phyloP scores from a whole-genome alignment of 805 yeast species.

The Schwanniomyces vanrijiae region DNA sequence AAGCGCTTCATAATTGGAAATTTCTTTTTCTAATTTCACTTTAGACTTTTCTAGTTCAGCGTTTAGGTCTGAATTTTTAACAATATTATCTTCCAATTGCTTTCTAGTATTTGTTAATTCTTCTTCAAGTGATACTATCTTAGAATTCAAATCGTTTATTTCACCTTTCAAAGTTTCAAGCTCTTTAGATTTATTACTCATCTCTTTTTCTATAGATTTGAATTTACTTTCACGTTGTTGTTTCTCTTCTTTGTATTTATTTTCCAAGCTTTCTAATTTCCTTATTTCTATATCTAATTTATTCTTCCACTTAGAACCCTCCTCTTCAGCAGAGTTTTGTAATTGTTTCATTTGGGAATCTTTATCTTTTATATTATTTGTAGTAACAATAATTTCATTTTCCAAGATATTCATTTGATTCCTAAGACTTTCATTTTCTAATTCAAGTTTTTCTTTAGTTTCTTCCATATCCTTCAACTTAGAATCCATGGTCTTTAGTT shows the following conservation, averaged over 20 bases:
- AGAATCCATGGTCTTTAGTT: slow-evolving; percentile 50
- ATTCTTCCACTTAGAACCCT: slow-evolving; percentile 26
- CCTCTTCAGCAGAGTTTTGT: slow-evolving; percentile 21
- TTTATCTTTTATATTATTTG: slow-evolving; percentile 41
- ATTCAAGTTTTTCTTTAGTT: slow-evolving; percentile 25
- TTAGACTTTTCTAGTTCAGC: not conserved
- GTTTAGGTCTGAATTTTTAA: not conserved
- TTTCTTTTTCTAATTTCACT: not conserved
- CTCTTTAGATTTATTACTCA: not conserved
- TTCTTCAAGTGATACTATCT: not conserved
- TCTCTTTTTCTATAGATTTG: not conserved
- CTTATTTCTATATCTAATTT: slow-evolving; percentile 24
- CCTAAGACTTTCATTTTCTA: slow-evolving; percentile 40
- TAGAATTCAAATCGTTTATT: not conserved
- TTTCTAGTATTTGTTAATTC: not conserved
- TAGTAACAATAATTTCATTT: slow-evolving; percentile 28
- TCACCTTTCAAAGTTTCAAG: slow-evolving; percentile 11
- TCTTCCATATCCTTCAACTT: slow-evolving; percentile 39
- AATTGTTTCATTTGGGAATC: slow-evolving; percentile 40
- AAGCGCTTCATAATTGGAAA: not conserved
- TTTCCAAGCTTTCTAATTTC: slow-evolving; percentile 17
- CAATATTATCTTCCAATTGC: not conserved
- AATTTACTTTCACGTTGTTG: not conserved
- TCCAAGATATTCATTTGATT: slow-evolving; percentile 33
- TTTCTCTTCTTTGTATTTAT: not conserved